These are phyloP conservation scores for Komagataella pseudopastoris DNA, from an alignment of 805 yeast species.

Conservation along the genomic window DNA sequence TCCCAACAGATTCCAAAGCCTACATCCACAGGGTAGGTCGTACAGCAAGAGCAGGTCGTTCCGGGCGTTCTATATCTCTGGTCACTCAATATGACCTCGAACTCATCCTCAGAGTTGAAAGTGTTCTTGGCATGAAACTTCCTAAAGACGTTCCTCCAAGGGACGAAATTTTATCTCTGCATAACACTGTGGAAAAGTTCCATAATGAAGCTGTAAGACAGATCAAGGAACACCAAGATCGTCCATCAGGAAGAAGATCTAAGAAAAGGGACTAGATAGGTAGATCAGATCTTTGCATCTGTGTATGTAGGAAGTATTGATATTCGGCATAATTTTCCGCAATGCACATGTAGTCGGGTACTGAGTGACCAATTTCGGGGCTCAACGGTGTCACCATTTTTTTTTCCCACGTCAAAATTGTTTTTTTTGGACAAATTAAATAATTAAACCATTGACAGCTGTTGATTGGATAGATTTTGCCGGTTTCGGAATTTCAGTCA, in stretches of 20 bases:
- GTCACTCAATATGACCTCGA: slow-evolving; percentile 95
- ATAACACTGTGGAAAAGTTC: slow-evolving; percentile 84
- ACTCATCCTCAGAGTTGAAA: slow-evolving; percentile 76
- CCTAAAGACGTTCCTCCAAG: slow-evolving; percentile 75
- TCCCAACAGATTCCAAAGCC: slow-evolving; percentile 94
- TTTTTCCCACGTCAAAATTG: not conserved
- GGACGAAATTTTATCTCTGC: slow-evolving; percentile 62
- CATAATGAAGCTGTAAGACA: slow-evolving; percentile 78
- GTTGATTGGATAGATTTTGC: not conserved
- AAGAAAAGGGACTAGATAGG: slow-evolving; percentile 7
- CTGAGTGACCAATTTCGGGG: not conserved
- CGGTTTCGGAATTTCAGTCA: not conserved
- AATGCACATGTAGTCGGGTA: not conserved
- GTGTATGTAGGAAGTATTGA: not conserved
- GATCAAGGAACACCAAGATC: slow-evolving; percentile 48
- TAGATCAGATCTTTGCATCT: not conserved
- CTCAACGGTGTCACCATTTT: not conserved
- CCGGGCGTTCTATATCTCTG: slow-evolving; percentile 76
- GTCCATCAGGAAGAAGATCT: slow-evolving; percentile 11
- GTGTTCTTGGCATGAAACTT: slow-evolving; percentile 68
- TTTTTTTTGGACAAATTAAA: not conserved
- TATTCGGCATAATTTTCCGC: not conserved
- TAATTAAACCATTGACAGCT: not conserved
- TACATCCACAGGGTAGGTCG: slow-evolving; percentile 96
- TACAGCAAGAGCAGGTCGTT: slow-evolving; percentile 85